Percentiles rank a stretch among this genome's conserved stretches.
phyloP scores from a whole-genome alignment of 441 rosid species.

The Mallotus japonicus region DNA sequence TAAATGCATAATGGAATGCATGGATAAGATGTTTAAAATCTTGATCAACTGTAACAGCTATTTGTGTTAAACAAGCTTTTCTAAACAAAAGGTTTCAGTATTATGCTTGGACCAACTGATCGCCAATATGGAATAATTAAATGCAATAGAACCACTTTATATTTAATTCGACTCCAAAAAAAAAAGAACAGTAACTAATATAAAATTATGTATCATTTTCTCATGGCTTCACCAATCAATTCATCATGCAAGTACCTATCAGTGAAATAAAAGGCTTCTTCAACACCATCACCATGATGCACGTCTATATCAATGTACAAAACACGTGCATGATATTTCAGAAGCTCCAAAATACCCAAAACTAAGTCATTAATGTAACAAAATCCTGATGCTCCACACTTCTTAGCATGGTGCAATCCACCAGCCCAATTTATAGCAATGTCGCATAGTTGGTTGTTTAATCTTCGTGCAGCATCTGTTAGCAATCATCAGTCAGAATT shows the following conservation, averaged over 20 bases:
- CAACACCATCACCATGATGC: slow-evolving; percentile 99
- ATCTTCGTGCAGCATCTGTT: slow-evolving; percentile 86
- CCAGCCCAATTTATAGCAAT: slow-evolving; percentile 99
- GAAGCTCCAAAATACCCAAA: slow-evolving; percentile 87
- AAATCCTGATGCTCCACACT: slow-evolving; percentile 96
- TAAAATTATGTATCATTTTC: not conserved
- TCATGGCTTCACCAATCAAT: not conserved
- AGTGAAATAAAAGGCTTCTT: slow-evolving; percentile 98
- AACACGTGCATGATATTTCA: slow-evolving; percentile 88
- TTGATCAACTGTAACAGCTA: not conserved
- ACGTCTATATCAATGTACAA: slow-evolving; percentile 93
- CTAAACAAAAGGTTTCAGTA: too few relatives aligned
- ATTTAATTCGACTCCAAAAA: not conserved
- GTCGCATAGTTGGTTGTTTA: slow-evolving; percentile 90
- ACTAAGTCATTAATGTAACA: slow-evolving; percentile 97
- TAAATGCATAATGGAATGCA: not conserved
- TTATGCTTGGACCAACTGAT: too few relatives aligned
- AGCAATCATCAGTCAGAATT: slow-evolving; percentile 16
- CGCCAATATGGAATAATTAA: too few relatives aligned
- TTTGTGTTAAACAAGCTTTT: not conserved
- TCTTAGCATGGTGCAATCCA: slow-evolving; percentile 97
- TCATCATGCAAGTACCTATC: slow-evolving; percentile 56
- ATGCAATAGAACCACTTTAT: too few relatives aligned
- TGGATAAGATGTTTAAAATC: not conserved
- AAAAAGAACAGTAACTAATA: not conserved